Evolutionary conservation across 2,329 filamentous ascomycete genomes (phyloP).

Genomic region (Alternaria postmessia): DNA sequence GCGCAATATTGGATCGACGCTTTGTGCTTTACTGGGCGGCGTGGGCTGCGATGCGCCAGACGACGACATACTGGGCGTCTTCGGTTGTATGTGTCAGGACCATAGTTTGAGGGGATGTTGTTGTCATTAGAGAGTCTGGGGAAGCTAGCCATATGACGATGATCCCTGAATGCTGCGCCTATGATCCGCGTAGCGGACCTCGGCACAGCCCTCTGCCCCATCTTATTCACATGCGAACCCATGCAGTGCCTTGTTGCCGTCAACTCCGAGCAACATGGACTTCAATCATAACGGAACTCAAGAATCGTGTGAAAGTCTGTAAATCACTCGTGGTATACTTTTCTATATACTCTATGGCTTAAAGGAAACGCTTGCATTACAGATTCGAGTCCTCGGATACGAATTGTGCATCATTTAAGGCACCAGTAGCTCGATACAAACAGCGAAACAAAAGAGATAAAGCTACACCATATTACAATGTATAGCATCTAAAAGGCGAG

Average conservation of each 20-base stretch:
- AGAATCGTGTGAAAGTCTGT: neutral
- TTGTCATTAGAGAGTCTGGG: slow-evolving; percentile 18
- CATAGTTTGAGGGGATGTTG: slow-evolving; percentile 26
- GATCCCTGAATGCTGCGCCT: slow-evolving; percentile 9
- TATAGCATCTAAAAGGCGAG: slow-evolving; percentile 42
- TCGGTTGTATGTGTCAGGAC: slow-evolving; percentile 17
- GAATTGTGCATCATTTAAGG: neutral
- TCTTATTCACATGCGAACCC: slow-evolving; percentile 13
- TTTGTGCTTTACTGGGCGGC: slow-evolving; percentile 37
- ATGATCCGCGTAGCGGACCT: slow-evolving; percentile 11
- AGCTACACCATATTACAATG: neutral
- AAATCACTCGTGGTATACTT: neutral
- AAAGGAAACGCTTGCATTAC: slow-evolving; percentile 4
- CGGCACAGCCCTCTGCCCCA: slow-evolving; percentile 9
- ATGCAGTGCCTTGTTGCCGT: neutral
- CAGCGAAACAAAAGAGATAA: slow-evolving; percentile 1
- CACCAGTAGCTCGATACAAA: slow-evolving; percentile 1
- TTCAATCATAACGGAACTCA: neutral
- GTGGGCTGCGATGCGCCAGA: slow-evolving; percentile 39
- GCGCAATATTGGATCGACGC: slow-evolving; percentile 75
- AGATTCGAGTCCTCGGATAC: neutral
- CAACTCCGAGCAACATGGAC: neutral
- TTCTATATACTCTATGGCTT: neutral
- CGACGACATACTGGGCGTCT: slow-evolving; percentile 40
- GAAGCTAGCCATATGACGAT: slow-evolving; percentile 16